phyloP scores from a whole-genome alignment of 2,329 filamentous ascomycete species.

The Trichoderma sp. region DNA sequence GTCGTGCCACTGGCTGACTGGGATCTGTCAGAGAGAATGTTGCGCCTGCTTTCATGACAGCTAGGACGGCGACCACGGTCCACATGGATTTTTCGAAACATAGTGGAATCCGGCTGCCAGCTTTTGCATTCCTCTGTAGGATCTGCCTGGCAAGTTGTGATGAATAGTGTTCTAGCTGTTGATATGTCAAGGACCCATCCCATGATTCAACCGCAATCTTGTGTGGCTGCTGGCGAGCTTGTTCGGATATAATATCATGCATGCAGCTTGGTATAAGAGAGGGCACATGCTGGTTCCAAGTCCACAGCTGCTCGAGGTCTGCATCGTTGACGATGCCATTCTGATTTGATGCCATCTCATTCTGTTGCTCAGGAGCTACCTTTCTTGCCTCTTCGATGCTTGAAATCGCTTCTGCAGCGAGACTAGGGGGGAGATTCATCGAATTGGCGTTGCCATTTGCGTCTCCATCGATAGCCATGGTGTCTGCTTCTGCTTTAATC shows the following conservation, averaged over 20 bases:
- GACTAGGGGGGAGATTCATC: not conserved
- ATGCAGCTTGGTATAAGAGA: conserved; percentile 48
- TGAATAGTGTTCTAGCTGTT: conserved; percentile 49
- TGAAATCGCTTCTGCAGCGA: not conserved
- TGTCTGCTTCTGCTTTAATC: not conserved
- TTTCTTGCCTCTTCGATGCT: not conserved
- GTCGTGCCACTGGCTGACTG: conserved; percentile 50
- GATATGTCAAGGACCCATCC: conserved; percentile 54
- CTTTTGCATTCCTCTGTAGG: conserved; percentile 40
- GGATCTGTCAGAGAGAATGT: conserved; percentile 54
- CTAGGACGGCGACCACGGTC: conserved; percentile 51
- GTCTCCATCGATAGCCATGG: conserved; percentile 16
- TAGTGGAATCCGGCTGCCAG: conserved; percentile 52
- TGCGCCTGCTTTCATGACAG: conserved; percentile 54
- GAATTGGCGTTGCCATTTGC: not conserved
- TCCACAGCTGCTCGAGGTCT: conserved; percentile 49
- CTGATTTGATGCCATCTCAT: not conserved
- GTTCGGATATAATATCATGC: conserved; percentile 52
- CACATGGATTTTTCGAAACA: conserved; percentile 56
- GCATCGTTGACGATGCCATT: not conserved
- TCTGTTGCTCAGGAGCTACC: not conserved
- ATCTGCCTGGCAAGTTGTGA: conserved; percentile 48
- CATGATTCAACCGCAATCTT: conserved; percentile 53
- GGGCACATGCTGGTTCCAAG: conserved; percentile 51
- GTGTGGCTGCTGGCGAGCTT: conserved; percentile 44